Percentiles rank a stretch among this genome's conserved stretches.
phyloP scores from a whole-genome alignment of 1,139 yeast genomes.

The Pneumocystis murina region DNA sequence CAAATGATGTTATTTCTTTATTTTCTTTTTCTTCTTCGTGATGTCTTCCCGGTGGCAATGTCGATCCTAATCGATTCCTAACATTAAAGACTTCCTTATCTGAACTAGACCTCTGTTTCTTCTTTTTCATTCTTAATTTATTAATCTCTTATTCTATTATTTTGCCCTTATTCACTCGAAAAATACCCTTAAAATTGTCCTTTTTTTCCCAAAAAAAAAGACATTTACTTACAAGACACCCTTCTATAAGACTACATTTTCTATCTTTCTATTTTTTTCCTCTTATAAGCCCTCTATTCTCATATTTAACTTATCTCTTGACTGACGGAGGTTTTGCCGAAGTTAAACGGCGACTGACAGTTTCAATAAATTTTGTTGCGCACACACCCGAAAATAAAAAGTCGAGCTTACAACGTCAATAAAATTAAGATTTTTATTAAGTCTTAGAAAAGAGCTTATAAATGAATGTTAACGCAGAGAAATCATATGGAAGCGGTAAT shows the following conservation, averaged over 20 bases:
- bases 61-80: background rate
- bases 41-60: background rate
- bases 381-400: background rate
- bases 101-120: too few relatives aligned
- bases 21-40: background rate
- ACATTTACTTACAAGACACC: background rate
- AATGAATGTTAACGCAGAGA: background rate
- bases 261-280: background rate
- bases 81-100: too few relatives aligned
- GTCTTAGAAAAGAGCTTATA: background rate
- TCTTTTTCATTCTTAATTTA: background rate
- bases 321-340: too few relatives aligned
- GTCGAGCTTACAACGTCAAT: background rate
- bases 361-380: too few relatives aligned
- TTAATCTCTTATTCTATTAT: background rate
- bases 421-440: background rate
- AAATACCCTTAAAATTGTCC: background rate
- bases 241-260: background rate
- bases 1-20: background rate
- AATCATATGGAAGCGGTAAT: background rate
- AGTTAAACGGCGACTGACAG: too few relatives aligned
- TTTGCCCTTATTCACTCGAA: background rate
- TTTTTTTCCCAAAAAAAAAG: background rate
- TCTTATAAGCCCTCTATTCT: background rate
- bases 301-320: too few relatives aligned